Conservation (phyloP, 192 early-diverging fungal genomes). For the Coemansia sp. region DNA sequence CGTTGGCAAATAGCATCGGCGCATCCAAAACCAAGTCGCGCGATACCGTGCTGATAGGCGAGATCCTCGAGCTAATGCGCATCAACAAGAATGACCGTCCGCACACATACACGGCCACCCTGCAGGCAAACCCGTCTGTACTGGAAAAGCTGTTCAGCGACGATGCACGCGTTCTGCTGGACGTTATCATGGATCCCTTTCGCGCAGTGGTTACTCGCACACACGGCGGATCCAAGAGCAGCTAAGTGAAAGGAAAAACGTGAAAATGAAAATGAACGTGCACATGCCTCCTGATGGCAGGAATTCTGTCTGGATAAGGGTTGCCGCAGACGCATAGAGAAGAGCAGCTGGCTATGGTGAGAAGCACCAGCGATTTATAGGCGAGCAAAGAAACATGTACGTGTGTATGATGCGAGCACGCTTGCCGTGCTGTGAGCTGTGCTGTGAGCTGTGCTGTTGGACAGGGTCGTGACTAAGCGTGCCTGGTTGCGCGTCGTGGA, state of each 20-base stretch:
- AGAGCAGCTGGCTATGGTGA: too few relatives aligned
- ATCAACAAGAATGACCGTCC: conserved; percentile 12
- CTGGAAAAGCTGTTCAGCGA: conserved; percentile 16
- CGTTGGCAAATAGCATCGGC: conserved; percentile 6
- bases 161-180: conserved; percentile 6
- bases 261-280: too few relatives aligned
- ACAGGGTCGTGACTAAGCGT: too few relatives aligned
- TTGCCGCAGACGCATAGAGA: too few relatives aligned
- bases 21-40: conserved; percentile 1
- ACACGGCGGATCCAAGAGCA: background rate
- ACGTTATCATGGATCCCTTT: background rate
- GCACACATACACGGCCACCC: background rate
- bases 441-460: too few relatives aligned
- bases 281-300: too few relatives aligned
- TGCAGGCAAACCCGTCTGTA: background rate
- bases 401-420: too few relatives aligned
- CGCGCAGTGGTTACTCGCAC: background rate
- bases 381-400: too few relatives aligned
- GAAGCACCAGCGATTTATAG: too few relatives aligned
- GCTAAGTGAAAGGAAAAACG: background rate
- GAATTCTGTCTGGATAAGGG: too few relatives aligned
- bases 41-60: background rate
- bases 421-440: too few relatives aligned
- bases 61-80: conserved; percentile 12
- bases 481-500: too few relatives aligned